Evolutionary conservation across 1,284 basidiomycete species (phyloP).

Genomic region (Hypsizygus ulmarius): DNA sequence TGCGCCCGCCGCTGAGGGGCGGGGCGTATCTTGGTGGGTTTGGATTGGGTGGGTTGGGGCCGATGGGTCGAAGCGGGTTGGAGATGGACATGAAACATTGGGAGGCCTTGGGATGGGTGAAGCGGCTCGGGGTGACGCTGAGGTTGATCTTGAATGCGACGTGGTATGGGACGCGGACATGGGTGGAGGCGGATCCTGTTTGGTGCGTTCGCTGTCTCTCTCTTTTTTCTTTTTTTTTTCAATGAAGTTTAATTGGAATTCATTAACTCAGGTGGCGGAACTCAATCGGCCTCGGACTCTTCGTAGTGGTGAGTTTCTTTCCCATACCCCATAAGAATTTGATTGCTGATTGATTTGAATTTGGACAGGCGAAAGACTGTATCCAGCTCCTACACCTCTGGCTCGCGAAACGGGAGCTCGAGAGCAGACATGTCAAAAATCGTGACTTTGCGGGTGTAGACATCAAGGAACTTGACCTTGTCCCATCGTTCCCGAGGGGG

Average conservation of each 20-base stretch:
- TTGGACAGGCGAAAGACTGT: conserved; percentile 67
- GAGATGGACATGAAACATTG: conserved; percentile 19
- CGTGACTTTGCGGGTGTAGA: conserved; percentile 71
- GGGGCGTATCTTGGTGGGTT: neutral
- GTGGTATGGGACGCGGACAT: conserved; percentile 54
- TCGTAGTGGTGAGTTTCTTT: conserved; percentile 51
- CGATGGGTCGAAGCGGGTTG: conserved; percentile 25
- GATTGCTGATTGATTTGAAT: neutral
- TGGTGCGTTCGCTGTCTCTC: conserved; percentile 43
- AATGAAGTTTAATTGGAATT: neutral
- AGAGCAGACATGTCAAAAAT: conserved; percentile 62
- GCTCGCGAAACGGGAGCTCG: conserved; percentile 66
- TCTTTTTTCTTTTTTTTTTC: neutral
- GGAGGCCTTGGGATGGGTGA: conserved; percentile 22
- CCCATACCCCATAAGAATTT: conserved; percentile 1
- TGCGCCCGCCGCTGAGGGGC: conserved; percentile 35
- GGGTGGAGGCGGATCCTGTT: conserved; percentile 67
- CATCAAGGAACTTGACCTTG: conserved; percentile 59
- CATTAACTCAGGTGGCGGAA: conserved; percentile 63
- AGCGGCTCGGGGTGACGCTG: conserved; percentile 31
- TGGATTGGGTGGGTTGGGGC: conserved; percentile 12
- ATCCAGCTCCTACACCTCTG: conserved; percentile 63
- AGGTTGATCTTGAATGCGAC: conserved; percentile 44
- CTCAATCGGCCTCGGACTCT: conserved; percentile 63
- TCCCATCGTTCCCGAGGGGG: conserved; percentile 29